These are phyloP conservation scores for Phylloboletellus chloephorus DNA, from an alignment of 1,284 basidiomycete genomes.

Conservation along the genomic window DNA sequence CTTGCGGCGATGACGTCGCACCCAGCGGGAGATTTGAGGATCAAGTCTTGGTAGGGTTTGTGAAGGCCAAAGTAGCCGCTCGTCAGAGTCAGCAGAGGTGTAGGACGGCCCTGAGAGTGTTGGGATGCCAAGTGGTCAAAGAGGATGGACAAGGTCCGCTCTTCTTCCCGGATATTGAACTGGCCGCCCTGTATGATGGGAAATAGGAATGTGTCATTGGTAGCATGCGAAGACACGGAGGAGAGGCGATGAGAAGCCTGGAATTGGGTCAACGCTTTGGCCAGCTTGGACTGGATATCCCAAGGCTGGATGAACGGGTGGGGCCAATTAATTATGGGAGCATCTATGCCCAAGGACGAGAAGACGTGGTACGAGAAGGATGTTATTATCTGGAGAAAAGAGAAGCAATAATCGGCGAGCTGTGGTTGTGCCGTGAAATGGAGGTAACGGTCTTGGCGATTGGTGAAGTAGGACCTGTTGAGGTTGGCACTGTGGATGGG, in stretches of 20 bases:
- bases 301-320: conserved; percentile 53
- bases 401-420: conserved; percentile 79
- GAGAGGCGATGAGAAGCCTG: conserved; percentile 41
- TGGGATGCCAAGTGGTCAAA: conserved; percentile 42
- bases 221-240: conserved; percentile 14
- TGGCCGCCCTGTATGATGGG: conserved; percentile 85
- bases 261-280: conserved; percentile 43
- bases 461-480: conserved; percentile 89
- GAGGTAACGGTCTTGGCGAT: conserved; percentile 93
- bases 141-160: conserved; percentile 53
- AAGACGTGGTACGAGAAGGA: conserved; percentile 65
- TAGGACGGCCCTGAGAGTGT: conserved; percentile 12
- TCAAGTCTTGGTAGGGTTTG: conserved; percentile 71
- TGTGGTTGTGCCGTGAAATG: conserved; percentile 59
- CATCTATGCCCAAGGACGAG: conserved; percentile 26
- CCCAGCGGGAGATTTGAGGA: conserved; percentile 58
- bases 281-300: conserved; percentile 50
- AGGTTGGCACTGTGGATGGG: conserved; percentile 77
- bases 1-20: conserved; percentile 81
- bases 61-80: conserved; percentile 95
- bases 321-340: conserved; percentile 53
- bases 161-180: conserved; percentile 80
- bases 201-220: conserved; percentile 56
- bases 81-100: conserved; percentile 69
- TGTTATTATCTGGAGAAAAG: conserved; percentile 67